phyloP scores from a whole-genome alignment of 331 rosid genomes.

The Acacia concinna region DNA sequence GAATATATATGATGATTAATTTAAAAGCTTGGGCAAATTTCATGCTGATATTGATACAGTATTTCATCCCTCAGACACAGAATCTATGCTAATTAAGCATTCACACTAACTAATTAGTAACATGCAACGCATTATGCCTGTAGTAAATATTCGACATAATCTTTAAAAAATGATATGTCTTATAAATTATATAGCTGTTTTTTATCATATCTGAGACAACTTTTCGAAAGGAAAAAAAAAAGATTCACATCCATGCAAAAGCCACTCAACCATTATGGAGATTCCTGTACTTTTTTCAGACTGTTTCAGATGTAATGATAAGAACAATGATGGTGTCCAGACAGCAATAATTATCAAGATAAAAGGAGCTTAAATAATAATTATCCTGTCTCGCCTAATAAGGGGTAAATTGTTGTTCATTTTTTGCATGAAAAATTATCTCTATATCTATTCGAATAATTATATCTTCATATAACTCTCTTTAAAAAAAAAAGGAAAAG shows the following conservation, averaged over 20 bases:
- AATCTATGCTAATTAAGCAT: not conserved
- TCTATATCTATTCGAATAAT: not conserved
- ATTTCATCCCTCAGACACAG: not conserved
- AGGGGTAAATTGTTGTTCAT: not conserved
- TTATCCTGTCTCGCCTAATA: not conserved
- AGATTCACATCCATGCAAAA: not conserved
- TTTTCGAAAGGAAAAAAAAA: not conserved
- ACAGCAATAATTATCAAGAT: not conserved
- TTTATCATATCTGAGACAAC: not conserved
- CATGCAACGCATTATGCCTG: not conserved
- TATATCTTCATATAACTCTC: not conserved
- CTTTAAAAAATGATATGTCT: not conserved
- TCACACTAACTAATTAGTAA: not conserved
- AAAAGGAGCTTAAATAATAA: not conserved
- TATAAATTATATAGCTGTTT: not conserved
- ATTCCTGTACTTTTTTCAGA: not conserved
- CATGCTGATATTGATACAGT: not conserved
- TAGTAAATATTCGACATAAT: not conserved
- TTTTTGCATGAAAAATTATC: not conserved
- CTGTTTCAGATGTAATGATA: not conserved
- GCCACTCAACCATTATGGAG: not conserved
- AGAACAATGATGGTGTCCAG: not conserved
- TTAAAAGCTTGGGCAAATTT: not conserved
- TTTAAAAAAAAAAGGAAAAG: too few species aligned
- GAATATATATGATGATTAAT: too few species aligned